These are phyloP conservation scores for Podospora fimiseda DNA, from an alignment of 495 filamentous ascomycete species.

Conservation along the genomic window DNA sequence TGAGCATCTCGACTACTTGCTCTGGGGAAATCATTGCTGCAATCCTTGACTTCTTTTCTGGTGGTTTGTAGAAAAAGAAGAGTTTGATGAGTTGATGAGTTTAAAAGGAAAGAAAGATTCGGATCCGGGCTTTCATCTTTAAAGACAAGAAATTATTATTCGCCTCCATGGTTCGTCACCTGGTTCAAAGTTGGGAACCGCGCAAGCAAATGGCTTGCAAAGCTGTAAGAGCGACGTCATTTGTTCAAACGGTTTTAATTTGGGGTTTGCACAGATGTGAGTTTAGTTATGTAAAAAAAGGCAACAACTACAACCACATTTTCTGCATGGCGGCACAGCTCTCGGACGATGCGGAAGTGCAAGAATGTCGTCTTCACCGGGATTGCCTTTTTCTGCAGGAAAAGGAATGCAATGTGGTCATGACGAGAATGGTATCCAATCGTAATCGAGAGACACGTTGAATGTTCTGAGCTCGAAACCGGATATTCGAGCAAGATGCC, in stretches of 20 bases:
- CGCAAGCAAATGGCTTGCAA: not conserved
- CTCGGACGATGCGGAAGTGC: no score
- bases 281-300: not conserved
- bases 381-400: no score
- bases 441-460: no score
- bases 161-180: constrained; percentile 12
- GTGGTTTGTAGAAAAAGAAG: not conserved
- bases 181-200: constrained; percentile 6
- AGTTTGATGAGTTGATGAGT: not conserved
- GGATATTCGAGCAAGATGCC: no score
- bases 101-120: not conserved
- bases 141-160: not conserved
- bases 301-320: not conserved
- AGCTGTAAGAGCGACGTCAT: constrained; percentile 28
- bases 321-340: not conserved
- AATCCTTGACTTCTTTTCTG: no score
- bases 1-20: constrained; percentile 21
- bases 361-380: no score
- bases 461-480: no score
- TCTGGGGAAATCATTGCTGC: constrained; percentile 21
- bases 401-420: no score
- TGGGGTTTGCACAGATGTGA: constrained; percentile 7
- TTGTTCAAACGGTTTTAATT: constrained; percentile 6
- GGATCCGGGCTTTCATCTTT: not conserved
- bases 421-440: no score